Percentiles rank a stretch among this genome's conserved stretches.
phyloP scores from a whole-genome alignment of 805 yeast species.

The Candida railenensis region DNA sequence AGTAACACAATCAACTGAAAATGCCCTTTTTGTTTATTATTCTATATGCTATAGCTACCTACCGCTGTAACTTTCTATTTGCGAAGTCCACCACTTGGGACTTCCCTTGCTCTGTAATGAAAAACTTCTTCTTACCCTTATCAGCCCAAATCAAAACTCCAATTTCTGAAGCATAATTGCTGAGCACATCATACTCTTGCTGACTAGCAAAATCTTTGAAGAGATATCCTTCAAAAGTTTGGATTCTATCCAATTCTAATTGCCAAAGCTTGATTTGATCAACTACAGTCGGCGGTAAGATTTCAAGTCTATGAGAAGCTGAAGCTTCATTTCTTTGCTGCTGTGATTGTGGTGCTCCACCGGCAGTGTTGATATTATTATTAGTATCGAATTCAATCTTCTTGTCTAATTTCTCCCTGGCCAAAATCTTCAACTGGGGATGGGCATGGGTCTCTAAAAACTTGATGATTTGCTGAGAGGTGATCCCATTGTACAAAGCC shows the following conservation, averaged over 20 bases:
- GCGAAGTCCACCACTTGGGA: slow-evolving; percentile 91
- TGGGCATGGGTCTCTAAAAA: slow-evolving; percentile 92
- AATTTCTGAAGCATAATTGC: slow-evolving; percentile 81
- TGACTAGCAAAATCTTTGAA: slow-evolving; percentile 82
- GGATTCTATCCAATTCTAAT: slow-evolving; percentile 88
- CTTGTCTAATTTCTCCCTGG: slow-evolving; percentile 66
- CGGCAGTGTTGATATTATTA: slow-evolving; percentile 46
- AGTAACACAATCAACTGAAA: no score
- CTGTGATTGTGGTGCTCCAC: slow-evolving; percentile 37
- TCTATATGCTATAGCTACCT: neutral
- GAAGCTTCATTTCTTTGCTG: slow-evolving; percentile 12
- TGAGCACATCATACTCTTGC: slow-evolving; percentile 70
- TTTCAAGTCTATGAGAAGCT: slow-evolving; percentile 50
- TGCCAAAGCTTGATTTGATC: slow-evolving; percentile 98
- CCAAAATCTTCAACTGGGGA: slow-evolving; percentile 78
- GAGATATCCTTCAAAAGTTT: slow-evolving; percentile 80
- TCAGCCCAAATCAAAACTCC: slow-evolving; percentile 93
- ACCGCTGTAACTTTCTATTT: slow-evolving; percentile 44
- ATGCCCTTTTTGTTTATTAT: no score
- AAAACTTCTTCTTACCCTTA: slow-evolving; percentile 64
- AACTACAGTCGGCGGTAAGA: slow-evolving; percentile 92
- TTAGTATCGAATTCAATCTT: slow-evolving; percentile 63
- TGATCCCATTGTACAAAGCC: slow-evolving; percentile 85
- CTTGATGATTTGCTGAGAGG: slow-evolving; percentile 90
- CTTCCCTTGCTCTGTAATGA: slow-evolving; percentile 85